A percentile compares a stretch with the other conserved stretches of the same genome.
Evolutionary conservation across 768 basidiomycete genomes (phyloP).

Genomic region (Lactarius evosmus): DNA sequence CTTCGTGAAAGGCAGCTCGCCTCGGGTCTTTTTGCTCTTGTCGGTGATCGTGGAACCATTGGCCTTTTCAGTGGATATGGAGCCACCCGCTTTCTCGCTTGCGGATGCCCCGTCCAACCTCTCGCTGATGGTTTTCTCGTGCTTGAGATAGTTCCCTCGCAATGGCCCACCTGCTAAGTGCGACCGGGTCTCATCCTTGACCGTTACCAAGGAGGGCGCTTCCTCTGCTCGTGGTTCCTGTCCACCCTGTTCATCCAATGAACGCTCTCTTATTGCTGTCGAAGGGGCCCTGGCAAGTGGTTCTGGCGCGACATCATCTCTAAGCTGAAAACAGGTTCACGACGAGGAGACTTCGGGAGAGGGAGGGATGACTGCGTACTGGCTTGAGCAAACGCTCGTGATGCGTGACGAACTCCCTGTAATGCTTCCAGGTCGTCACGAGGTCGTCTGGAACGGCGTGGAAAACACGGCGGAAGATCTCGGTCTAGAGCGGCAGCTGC

Average conservation of each 20-base stretch:
- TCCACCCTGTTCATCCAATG: conserved; percentile 31
- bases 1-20: conserved; percentile 69
- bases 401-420: conserved; percentile 76
- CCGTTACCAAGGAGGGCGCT: neutral
- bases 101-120: neutral
- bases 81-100: neutral
- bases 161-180: neutral
- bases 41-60: conserved; percentile 32
- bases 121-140: conserved; percentile 4
- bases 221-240: conserved; percentile 28
- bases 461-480: conserved; percentile 94
- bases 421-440: conserved; percentile 94
- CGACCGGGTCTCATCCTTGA: conserved; percentile 4
- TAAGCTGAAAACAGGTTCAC: conserved; percentile 38
- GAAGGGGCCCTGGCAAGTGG: conserved; percentile 56
- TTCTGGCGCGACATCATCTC: conserved; percentile 41
- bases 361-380: conserved; percentile 42
- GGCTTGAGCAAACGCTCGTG: conserved; percentile 73
- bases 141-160: neutral
- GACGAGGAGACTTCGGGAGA: neutral
- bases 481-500: conserved; percentile 55
- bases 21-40: conserved; percentile 40
- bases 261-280: conserved; percentile 47
- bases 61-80: conserved; percentile 32
- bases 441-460: conserved; percentile 90